Percentiles rank a stretch among this genome's conserved stretches.
phyloP scores from a whole-genome alignment of 2,329 filamentous ascomycete species.

The Pestalotiopsis sp. region DNA sequence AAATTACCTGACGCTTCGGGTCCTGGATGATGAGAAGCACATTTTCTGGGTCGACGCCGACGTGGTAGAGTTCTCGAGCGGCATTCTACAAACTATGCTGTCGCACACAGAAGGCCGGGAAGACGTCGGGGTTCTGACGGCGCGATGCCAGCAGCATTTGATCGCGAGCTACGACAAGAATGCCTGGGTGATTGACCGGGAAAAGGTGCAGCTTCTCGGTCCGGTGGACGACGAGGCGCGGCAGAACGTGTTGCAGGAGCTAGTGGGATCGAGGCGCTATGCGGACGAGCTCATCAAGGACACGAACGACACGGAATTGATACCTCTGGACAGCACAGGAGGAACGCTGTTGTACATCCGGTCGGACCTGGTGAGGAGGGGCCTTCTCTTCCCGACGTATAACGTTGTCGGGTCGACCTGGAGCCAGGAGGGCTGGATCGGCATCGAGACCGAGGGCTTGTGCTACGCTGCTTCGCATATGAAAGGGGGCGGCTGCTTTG shows the following conservation, averaged over 20 bases:
- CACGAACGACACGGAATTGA: constrained; percentile 29
- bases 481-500: constrained; percentile 29
- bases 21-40: constrained; percentile 31
- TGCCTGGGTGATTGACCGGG: constrained; percentile 30
- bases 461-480: constrained; percentile 32
- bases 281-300: constrained; percentile 25
- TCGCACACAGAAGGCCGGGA: constrained; percentile 24
- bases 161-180: constrained; percentile 38
- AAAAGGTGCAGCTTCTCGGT: constrained; percentile 17
- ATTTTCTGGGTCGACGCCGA: constrained; percentile 39
- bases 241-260: constrained; percentile 17
- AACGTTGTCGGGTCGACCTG: constrained; percentile 36
- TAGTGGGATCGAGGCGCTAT: constrained; percentile 22
- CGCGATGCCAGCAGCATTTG: constrained; percentile 31
- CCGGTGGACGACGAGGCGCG: constrained; percentile 22
- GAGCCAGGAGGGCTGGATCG: constrained; percentile 34
- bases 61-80: constrained; percentile 32
- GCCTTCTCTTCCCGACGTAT: constrained; percentile 33
- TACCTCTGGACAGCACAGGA: constrained; percentile 36
- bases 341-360: constrained; percentile 36
- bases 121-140: constrained; percentile 33
- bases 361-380: constrained; percentile 31
- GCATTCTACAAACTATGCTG: constrained; percentile 33
- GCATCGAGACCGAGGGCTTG: constrained; percentile 38
- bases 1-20: constrained; percentile 34